A percentile compares a stretch with the other conserved stretches of the same genome.
These are phyloP conservation scores for Colletotrichum euphorbiae DNA, from an alignment of 2,329 filamentous ascomycete genomes.

Conservation along the genomic window DNA sequence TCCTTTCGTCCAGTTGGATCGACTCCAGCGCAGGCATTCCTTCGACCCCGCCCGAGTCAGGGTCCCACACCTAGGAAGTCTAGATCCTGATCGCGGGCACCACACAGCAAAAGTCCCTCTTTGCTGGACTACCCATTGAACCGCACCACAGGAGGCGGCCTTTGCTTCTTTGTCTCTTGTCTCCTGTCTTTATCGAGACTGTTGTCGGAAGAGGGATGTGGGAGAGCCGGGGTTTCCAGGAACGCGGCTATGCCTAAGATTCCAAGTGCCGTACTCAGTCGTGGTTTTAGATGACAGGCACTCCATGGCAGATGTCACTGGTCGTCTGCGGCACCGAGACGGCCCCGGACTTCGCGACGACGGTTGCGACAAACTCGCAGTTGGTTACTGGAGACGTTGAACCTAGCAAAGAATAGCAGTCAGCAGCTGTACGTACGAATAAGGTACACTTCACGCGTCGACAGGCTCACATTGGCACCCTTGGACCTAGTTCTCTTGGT, in stretches of 20 bases:
- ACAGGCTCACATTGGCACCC: constrained; percentile 9
- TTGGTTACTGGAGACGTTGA: neutral
- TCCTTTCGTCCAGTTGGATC: constrained; percentile 35
- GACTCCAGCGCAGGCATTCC: constrained; percentile 35
- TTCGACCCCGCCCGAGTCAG: constrained; percentile 38
- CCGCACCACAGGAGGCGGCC: constrained; percentile 8
- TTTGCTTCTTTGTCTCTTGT: constrained; percentile 33
- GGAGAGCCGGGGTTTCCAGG: constrained; percentile 10
- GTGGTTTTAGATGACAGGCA: neutral
- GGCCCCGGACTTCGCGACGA: constrained; percentile 12
- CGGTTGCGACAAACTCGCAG: constrained; percentile 12
- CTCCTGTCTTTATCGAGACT: constrained; percentile 1
- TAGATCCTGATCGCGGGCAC: constrained; percentile 40
- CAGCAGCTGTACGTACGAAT: constrained; percentile 10
- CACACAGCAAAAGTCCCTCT: constrained; percentile 34
- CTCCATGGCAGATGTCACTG: constrained; percentile 1
- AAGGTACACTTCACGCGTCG: constrained; percentile 11
- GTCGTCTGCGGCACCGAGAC: constrained; percentile 21
- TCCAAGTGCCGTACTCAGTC: neutral
- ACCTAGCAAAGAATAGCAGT: constrained; percentile 2
- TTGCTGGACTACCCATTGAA: constrained; percentile 15
- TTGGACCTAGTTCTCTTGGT: constrained; percentile 6
- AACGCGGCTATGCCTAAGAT: constrained; percentile 15
- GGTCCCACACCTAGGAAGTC: constrained; percentile 36
- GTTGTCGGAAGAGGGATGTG: constrained; percentile 19